Base-by-base conservation (phyloP, 305 asterid genomes). In the Nicotiana rustica region DNA sequence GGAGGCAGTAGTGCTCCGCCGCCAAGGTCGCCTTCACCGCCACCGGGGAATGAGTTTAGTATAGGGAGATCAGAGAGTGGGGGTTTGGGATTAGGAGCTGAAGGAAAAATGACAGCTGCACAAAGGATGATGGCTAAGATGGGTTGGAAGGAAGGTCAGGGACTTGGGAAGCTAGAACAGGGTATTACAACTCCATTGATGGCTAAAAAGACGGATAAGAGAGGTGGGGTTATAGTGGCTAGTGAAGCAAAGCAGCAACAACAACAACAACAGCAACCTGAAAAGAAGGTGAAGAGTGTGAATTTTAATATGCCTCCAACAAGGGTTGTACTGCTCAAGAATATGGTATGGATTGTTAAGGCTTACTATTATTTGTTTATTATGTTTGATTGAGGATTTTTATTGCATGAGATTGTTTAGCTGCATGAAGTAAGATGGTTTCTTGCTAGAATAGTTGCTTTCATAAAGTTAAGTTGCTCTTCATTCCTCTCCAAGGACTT, bases 61-160 rank as follows among this genome's bases (percentile, higher is more conserved):
- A 95, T 93, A 29, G 98, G 97, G 86, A 95, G 93, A 77, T 92
- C 97, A 25, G 97, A 90, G 88, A 91, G 88, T 67, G 97, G 95
- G 14, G 99, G 99, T 3, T 86, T 95, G 85, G 99, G 99, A 57
- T 75, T 95, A 73, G 97, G 97, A 25, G 97, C 97, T 1, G 99
- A 93, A 67, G 99, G 99, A 85, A 93, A 91, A 85, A 94, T 96
- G 99, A 96, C 98, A 2, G 97, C 97, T 0, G 99, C 99, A 0
- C 99, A 96, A 88, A 89, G 98, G 88, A 96, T 96, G 99, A 96
- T 96, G 99, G 99, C 99, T 2, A 96, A 93, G 90, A 96, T 96
- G 99, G 99, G 99, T 21, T 96, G 99, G 98, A 96, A 94, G 84
- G 84, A 90, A 75, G 99, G 98, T 18, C 99, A 94, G 84, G 99